These are phyloP conservation scores for Fragaria iinumae DNA, from an alignment of 306 rosid genomes.

Conservation along the genomic window DNA sequence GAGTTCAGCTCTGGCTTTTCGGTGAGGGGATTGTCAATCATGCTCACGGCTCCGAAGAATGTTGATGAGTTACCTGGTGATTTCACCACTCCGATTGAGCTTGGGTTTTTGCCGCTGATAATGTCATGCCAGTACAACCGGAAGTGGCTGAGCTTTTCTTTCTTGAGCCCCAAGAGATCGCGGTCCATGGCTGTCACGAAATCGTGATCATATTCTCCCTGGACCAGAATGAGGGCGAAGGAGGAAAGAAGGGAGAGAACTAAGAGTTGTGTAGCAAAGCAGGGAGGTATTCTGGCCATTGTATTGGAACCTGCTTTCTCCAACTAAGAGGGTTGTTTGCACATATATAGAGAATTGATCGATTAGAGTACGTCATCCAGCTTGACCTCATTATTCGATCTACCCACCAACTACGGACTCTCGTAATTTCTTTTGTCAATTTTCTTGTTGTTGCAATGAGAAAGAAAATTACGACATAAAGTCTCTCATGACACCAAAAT, in stretches of 20 bases:
- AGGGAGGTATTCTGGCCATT: constrained; percentile 31
- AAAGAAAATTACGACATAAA: too few relatives aligned
- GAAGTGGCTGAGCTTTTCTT: constrained; percentile 52
- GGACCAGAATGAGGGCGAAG: constrained; percentile 3
- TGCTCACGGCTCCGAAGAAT: constrained; percentile 22
- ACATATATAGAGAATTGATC: too few relatives aligned
- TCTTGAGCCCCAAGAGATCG: constrained; percentile 27
- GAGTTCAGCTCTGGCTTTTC: constrained; percentile 31
- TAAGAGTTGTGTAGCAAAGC: constrained; percentile 9
- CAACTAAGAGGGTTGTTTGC: background rate
- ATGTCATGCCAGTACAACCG: constrained; percentile 50
- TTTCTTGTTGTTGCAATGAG: too few relatives aligned
- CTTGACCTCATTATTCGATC: too few relatives aligned
- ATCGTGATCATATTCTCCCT: constrained; percentile 9
- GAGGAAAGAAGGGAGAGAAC: constrained; percentile 23
- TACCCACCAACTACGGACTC: too few relatives aligned
- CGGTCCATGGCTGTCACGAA: constrained; percentile 28
- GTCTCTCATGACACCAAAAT: too few relatives aligned
- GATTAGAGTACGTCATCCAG: too few relatives aligned
- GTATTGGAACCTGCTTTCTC: background rate
- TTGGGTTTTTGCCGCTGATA: constrained; percentile 27
- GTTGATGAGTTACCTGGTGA: constrained; percentile 29
- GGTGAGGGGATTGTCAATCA: constrained; percentile 27
- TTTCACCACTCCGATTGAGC: constrained; percentile 16
- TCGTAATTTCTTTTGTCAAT: too few relatives aligned